These are phyloP conservation scores for Herpotrichia juniperi DNA, from an alignment of 2,329 filamentous ascomycete genomes.

Conservation along the genomic window DNA sequence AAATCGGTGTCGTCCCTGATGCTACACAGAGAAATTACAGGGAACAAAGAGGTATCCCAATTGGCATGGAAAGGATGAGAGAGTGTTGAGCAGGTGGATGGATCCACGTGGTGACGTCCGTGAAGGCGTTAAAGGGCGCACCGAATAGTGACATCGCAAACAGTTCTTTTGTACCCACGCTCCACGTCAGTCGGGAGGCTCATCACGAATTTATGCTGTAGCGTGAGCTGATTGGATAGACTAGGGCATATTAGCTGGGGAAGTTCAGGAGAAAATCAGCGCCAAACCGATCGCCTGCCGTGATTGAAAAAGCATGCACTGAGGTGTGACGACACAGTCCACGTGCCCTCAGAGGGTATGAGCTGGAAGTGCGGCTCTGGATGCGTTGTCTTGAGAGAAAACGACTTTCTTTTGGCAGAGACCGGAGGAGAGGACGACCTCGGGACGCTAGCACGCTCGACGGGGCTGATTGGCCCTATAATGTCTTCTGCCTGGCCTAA, in stretches of 20 bases:
- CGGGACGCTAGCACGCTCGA: no score
- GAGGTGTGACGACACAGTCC: slow-evolving; percentile 8
- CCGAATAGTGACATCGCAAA: slow-evolving; percentile 11
- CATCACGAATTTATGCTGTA: slow-evolving; percentile 6
- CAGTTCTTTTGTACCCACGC: not conserved
- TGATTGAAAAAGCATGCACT: slow-evolving; percentile 9
- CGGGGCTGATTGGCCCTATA: slow-evolving; percentile 17
- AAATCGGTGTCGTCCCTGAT: slow-evolving; percentile 4
- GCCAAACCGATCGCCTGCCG: slow-evolving; percentile 10
- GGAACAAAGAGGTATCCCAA: slow-evolving; percentile 2
- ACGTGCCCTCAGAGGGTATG: slow-evolving; percentile 12
- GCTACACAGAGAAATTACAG: not conserved
- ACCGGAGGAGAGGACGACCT: not conserved
- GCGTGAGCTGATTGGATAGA: slow-evolving; percentile 10
- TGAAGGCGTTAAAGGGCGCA: slow-evolving; percentile 6
- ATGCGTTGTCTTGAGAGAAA: slow-evolving; percentile 4
- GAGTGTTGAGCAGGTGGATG: slow-evolving; percentile 15
- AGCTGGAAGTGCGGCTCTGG: slow-evolving; percentile 13
- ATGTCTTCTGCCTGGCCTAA: slow-evolving; percentile 16
- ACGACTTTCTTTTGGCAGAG: not conserved
- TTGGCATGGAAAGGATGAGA: slow-evolving; percentile 15
- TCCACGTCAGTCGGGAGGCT: not conserved
- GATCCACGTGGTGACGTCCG: slow-evolving; percentile 28
- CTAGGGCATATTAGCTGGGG: slow-evolving; percentile 8
- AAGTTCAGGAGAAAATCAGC: slow-evolving; percentile 8